phyloP scores from a whole-genome alignment of 257 asterid species.

The Perilla frutescens region DNA sequence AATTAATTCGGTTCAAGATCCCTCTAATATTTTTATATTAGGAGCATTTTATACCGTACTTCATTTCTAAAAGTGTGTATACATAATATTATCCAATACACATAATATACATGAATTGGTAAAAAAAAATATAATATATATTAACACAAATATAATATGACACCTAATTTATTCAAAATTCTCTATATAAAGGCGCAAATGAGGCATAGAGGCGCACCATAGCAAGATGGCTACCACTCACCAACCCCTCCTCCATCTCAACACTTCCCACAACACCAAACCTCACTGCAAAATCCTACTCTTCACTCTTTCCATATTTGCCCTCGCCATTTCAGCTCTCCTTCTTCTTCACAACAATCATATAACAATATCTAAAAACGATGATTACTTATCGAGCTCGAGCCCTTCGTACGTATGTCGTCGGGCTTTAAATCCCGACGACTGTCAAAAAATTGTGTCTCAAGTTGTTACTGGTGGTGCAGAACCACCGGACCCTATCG shows the following conservation, averaged over 20 bases:
- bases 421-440: slow-evolving; percentile 38
- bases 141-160: no score
- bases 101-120: no score
- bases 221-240: slow-evolving; percentile 41
- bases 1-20: no score
- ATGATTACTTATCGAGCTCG: background rate
- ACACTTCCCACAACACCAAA: background rate
- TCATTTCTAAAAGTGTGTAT: no score
- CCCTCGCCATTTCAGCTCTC: slow-evolving; percentile 28
- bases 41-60: no score
- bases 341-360: background rate
- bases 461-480: slow-evolving; percentile 28
- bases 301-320: slow-evolving; percentile 30
- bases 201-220: background rate
- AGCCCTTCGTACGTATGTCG: slow-evolving; percentile 38
- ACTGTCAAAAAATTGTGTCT: slow-evolving; percentile 40
- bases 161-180: background rate
- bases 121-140: no score
- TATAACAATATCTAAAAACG: background rate
- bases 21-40: no score
- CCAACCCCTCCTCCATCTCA: slow-evolving; percentile 39
- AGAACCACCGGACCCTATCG: background rate
- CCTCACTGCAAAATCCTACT: slow-evolving; percentile 37
- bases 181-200: slow-evolving; percentile 8
- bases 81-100: no score